These are phyloP conservation scores for Hypoxylon lienhwacheense DNA, from an alignment of 495 filamentous ascomycete genomes.

Conservation along the genomic window DNA sequence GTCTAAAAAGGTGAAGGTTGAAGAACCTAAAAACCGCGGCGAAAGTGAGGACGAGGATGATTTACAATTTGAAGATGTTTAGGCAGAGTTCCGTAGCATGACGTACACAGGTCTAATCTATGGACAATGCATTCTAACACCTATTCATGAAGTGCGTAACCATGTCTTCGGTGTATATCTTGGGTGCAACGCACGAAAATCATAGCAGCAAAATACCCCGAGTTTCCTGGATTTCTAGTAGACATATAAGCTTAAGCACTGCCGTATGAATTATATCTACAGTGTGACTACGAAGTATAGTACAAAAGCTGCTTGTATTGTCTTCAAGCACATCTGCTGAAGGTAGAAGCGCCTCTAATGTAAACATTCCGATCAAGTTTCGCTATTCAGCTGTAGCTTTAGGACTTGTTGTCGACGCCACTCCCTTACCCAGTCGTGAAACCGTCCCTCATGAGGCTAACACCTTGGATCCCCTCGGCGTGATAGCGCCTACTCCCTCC, in stretches of 20 bases:
- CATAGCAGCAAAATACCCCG: no score
- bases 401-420: background rate
- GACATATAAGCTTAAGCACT: background rate
- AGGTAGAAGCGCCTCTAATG: no score
- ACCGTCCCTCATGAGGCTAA: constrained; percentile 21
- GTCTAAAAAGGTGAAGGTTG: constrained; percentile 59
- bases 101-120: background rate
- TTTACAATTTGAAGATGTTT: constrained; percentile 67
- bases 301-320: constrained; percentile 1
- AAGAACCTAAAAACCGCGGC: constrained; percentile 46
- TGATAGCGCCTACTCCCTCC: no score
- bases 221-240: background rate
- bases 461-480: no score
- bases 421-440: constrained; percentile 24
- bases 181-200: no score
- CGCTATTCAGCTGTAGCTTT: background rate
- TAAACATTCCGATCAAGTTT: background rate
- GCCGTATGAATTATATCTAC: constrained; percentile 12
- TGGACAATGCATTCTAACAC: background rate
- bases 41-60: constrained; percentile 61
- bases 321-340: constrained; percentile 27
- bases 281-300: constrained; percentile 14
- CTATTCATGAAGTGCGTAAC: no score
- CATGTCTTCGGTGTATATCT: no score
- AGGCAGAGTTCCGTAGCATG: background rate